Evolutionary conservation across 441 rosid genomes (phyloP), one percentile per base, ranked within the genome.

Genomic region (Omphalea diandra): DNA sequence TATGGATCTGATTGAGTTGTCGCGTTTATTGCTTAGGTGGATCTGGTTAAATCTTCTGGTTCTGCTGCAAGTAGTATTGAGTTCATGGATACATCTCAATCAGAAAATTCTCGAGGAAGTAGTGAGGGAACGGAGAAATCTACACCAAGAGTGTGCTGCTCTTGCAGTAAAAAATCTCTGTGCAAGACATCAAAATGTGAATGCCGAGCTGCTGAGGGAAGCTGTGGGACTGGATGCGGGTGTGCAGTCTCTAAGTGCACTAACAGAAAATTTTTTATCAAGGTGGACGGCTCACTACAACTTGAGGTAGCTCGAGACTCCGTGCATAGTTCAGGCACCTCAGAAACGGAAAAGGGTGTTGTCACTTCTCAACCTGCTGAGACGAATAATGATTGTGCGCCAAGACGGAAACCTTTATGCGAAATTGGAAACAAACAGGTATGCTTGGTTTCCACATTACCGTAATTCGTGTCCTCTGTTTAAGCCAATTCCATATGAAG

Each of bases 101-200:
- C 73, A 4, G 85, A 84, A 68, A 41, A 49, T 63, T 80, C 79
- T 41, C 78, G 74, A 53, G 83, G 76, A 75, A 64, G 43, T 61
- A 18, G 38, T 71, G 75, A 62, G 38, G 49, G 73, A 47, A 47
- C n/a, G 14, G 81, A 71, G 72, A 68, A 77, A 75, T 77, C 58
- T 40, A 64, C 55, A 69, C 75, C 77, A 22, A 74, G 65, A 9
- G 75, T 61, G 18, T 90, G 98, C 83, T 89, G 98, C 81, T 87
- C 94, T 35, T 93, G 97, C 72, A 81, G 91, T 76, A 90, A 77
- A 76, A 87, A 78, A 70, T 93, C 97, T 18, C 72, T 81, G 69
- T 93, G 97, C 81, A 93, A 90, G 84, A 90, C 96, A 3, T 73
- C 67, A 18, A 89, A 85, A 73, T 93, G 98, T 57, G 84, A 80